Evolutionary conservation across 768 basidiomycete species (phyloP).

Genomic region (Podaxis sp.): DNA sequence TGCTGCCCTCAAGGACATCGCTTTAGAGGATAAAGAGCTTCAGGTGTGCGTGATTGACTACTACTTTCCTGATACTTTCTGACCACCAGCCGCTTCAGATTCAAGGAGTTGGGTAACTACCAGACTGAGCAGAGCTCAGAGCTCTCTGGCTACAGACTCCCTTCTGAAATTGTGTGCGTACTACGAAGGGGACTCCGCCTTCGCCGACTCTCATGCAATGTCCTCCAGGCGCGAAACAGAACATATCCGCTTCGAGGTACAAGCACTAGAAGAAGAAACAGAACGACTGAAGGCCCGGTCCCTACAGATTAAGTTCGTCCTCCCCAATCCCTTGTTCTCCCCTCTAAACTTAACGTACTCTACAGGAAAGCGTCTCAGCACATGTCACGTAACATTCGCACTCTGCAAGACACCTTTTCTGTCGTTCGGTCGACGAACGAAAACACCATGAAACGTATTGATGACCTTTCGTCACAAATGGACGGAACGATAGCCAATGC

Average conservation of each 20-base stretch:
- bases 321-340: neutral
- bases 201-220: neutral
- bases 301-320: slow-evolving; percentile 28
- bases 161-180: slow-evolving; percentile 1
- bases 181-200: neutral
- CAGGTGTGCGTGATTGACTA: slow-evolving; percentile 22
- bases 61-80: neutral
- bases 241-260: slow-evolving; percentile 26
- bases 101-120: neutral
- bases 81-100: neutral
- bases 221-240: slow-evolving; percentile 24
- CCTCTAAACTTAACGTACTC: neutral
- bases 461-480: slow-evolving; percentile 9
- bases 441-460: neutral
- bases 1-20: slow-evolving; percentile 28
- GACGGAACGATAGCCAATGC: slow-evolving; percentile 1
- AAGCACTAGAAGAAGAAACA: slow-evolving; percentile 27
- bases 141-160: neutral
- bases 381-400: neutral
- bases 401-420: neutral
- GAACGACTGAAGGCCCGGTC: slow-evolving; percentile 28
- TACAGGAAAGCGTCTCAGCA: neutral
- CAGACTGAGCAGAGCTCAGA: neutral
- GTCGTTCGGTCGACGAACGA: neutral
- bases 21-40: slow-evolving; percentile 31